phyloP scores from a whole-genome alignment of 768 basidiomycete genomes.

The Cystobasidium onofrii region DNA sequence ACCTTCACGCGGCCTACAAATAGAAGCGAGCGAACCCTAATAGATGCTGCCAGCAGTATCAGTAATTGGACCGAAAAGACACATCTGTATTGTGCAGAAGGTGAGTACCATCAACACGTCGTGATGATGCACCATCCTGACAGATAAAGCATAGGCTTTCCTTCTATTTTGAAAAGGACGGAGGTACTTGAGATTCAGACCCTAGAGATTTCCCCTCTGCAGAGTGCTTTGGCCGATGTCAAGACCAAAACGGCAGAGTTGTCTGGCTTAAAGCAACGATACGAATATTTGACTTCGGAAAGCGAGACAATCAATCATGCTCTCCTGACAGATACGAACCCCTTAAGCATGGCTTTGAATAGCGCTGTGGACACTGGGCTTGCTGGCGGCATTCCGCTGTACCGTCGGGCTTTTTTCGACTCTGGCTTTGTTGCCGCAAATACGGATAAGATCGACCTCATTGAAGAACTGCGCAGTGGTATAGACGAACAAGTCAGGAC shows the following conservation, averaged over 20 bases:
- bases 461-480: conserved; percentile 63
- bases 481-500: conserved; percentile 71
- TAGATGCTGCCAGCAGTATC: conserved; percentile 32
- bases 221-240: conserved; percentile 72
- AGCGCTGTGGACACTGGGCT: conserved; percentile 71
- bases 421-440: conserved; percentile 60
- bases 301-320: not conserved
- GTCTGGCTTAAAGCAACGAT: conserved; percentile 59
- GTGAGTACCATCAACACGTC: not conserved
- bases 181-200: conserved; percentile 66
- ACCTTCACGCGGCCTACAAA: conserved; percentile 63
- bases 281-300: conserved; percentile 44
- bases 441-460: conserved; percentile 61
- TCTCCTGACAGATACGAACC: conserved; percentile 56
- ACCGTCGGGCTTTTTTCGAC: conserved; percentile 63
- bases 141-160: conserved; percentile 54
- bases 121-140: not conserved
- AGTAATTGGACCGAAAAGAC: conserved; percentile 75
- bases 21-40: conserved; percentile 45
- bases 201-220: conserved; percentile 74
- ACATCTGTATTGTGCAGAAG: conserved; percentile 41
- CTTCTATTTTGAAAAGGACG: conserved; percentile 79
- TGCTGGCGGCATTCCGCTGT: conserved; percentile 67
- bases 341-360: conserved; percentile 77
- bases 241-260: conserved; percentile 72